Percentiles rank a stretch among this genome's conserved stretches.
These are phyloP conservation scores for Termitomyces sp. DNA, from an alignment of 768 basidiomycete species.

Conservation along the genomic window DNA sequence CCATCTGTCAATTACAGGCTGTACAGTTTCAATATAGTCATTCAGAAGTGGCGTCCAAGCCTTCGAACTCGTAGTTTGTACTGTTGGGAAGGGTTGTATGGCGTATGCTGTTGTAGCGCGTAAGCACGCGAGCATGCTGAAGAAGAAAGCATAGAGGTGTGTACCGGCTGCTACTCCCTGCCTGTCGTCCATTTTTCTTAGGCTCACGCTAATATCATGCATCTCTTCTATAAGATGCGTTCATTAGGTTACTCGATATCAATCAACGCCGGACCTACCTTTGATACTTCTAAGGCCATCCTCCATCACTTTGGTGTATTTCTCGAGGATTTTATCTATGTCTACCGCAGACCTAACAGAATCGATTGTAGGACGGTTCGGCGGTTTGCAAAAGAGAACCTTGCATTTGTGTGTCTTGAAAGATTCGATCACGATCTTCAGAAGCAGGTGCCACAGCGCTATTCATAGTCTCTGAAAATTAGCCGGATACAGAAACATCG, in stretches of 20 bases:
- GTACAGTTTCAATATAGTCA: constrained; percentile 6
- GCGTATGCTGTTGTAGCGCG: neutral
- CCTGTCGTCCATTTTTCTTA: neutral
- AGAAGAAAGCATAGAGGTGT: neutral
- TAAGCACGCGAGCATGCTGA: neutral
- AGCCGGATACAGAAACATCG: neutral
- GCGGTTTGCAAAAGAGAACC: neutral
- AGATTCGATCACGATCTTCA: neutral
- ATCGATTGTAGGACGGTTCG: neutral
- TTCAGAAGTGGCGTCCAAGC: constrained; percentile 12
- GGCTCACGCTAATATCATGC: neutral
- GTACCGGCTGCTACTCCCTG: neutral
- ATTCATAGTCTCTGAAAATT: neutral
- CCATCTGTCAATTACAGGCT: constrained; percentile 10
- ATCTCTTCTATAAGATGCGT: neutral
- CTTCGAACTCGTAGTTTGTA: constrained; percentile 8
- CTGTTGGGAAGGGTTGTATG: neutral
- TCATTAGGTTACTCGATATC: too few relatives aligned
- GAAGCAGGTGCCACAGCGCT: neutral
- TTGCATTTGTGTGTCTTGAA: neutral
- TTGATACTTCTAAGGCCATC: neutral
- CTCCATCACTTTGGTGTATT: neutral
- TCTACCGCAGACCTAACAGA: neutral
- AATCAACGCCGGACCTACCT: neutral
- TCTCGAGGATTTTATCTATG: neutral